A percentile compares a stretch with the other conserved stretches of the same genome.
Evolutionary conservation across 139 green algal species (phyloP).

Genomic region (Pleodorina starrii): DNA sequence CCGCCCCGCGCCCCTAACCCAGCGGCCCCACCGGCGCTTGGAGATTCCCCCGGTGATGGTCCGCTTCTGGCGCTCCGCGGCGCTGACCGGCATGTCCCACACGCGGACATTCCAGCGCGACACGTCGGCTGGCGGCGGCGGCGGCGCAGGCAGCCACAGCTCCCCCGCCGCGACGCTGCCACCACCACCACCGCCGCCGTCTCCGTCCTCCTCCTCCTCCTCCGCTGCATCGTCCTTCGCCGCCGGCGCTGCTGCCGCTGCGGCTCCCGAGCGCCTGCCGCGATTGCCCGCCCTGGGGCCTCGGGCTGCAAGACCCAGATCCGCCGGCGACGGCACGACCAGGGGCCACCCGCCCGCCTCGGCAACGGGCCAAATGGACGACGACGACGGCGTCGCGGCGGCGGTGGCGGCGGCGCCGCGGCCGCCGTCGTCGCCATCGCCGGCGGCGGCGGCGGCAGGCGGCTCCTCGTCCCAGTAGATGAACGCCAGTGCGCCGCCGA

Average conservation of each 20-base stretch:
- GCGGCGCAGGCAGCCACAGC: neutral
- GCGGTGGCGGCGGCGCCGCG: neutral
- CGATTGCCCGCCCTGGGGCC: no score
- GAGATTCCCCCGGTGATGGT: constrained; percentile 6
- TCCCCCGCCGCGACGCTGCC: neutral
- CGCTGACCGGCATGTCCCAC: constrained; percentile 72
- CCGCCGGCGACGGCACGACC: neutral
- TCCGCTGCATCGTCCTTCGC: neutral
- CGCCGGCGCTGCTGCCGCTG: neutral
- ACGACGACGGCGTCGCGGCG: neutral
- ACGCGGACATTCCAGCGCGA: constrained; percentile 38
- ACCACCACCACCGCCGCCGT: neutral
- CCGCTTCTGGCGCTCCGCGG: neutral
- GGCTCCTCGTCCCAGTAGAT: constrained; percentile 25
- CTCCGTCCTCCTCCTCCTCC: neutral
- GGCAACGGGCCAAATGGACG: neutral
- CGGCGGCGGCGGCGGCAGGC: neutral
- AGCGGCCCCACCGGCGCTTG: neutral
- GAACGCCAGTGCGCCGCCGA: neutral
- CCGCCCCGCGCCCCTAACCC: no score
- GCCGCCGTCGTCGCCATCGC: neutral
- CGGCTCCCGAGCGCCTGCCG: no score
- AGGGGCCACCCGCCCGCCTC: neutral
- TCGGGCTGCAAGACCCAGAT: neutral
- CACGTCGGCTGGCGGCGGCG: neutral